Evolutionary conservation across 2,329 filamentous ascomycete species (phyloP), one percentile per base, ranked within the genome.

Genomic region (Botrytis sinoallii): DNA sequence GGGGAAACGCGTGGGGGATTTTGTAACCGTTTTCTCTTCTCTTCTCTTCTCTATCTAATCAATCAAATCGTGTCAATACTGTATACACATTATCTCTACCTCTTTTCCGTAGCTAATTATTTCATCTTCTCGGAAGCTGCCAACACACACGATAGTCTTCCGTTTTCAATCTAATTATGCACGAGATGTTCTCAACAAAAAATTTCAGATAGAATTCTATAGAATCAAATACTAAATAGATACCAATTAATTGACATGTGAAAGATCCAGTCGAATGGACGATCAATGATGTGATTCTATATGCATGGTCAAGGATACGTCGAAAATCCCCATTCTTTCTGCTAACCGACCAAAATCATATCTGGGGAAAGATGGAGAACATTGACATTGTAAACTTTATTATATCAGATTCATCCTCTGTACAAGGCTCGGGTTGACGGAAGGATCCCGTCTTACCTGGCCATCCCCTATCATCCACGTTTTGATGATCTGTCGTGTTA

Each of bases 331-430:
- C 52, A 57, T 57, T 57, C 52, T 57, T 57, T 55, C 22, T n/a
- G 3, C 25, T 18, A 9, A 55, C 65, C 65, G 65, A 48, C 14
- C 16, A 29, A 22, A 25, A 25, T 9, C 35, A 29, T 55, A 67
- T 67, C 32, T 55, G 65, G 65, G 65, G 65, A 63, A n/a, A 63
- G 60, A 63, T 29, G 38, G 38, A 63, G 60, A 63, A 42, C 22
- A 8, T 29, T 42, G 12, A 42, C 20, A 44, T 6, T 16, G 4
- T 57, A 57, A 55, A 55, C 12, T 55, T 55, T 55, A 57, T 57
- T 18, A 32, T 29, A 32, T 55, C 52, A 55, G 52, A 57, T 57
- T 57, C n/a, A 18, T 52, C 25, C 48, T 57, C 64, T n/a, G 48
- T 32, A 12, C 32, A 22, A 14, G 29, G 46, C 22, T 46, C 35